Percentiles rank a stretch among this genome's conserved stretches.
Evolutionary conservation across 805 yeast species (phyloP).

Genomic region (Starmerella tilneyi): DNA sequence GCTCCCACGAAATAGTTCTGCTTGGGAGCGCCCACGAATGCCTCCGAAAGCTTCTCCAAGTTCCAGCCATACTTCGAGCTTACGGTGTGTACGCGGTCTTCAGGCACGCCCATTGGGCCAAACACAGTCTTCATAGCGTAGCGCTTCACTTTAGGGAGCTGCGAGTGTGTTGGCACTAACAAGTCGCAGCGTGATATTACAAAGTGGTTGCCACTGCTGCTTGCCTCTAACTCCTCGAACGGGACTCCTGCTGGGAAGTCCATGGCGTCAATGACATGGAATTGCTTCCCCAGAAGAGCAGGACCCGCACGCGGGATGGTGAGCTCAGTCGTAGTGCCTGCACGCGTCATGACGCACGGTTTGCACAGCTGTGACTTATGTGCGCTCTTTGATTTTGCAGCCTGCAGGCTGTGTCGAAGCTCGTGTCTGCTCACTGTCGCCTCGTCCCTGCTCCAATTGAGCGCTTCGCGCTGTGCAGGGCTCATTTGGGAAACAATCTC

Average conservation of each 20-base stretch:
- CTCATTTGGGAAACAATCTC: slow-evolving; percentile 12
- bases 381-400: slow-evolving; percentile 1
- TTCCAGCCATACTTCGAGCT: slow-evolving; percentile 51
- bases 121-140: slow-evolving; percentile 32
- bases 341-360: slow-evolving; percentile 22
- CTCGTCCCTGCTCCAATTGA: slow-evolving; percentile 7
- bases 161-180: slow-evolving; percentile 29
- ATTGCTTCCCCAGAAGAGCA: slow-evolving; percentile 39
- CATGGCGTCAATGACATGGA: slow-evolving; percentile 53
- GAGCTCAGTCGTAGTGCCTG: slow-evolving; percentile 9
- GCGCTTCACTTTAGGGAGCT: slow-evolving; percentile 25
- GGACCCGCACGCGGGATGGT: slow-evolving; percentile 16
- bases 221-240: not conserved
- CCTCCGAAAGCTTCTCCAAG: slow-evolving; percentile 32
- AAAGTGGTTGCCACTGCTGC: slow-evolving; percentile 23
- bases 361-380: slow-evolving; percentile 21
- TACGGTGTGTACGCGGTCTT: slow-evolving; percentile 38
- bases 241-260: slow-evolving; percentile 51
- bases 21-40: slow-evolving; percentile 29
- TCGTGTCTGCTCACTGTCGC: not conserved
- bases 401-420: not conserved
- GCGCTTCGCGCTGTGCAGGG: slow-evolving; percentile 17
- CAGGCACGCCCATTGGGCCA: slow-evolving; percentile 30
- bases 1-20: slow-evolving; percentile 54
- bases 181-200: slow-evolving; percentile 39